These are phyloP conservation scores for Knufia petricola DNA, from an alignment of 2,329 filamentous ascomycete species.

Conservation along the genomic window DNA sequence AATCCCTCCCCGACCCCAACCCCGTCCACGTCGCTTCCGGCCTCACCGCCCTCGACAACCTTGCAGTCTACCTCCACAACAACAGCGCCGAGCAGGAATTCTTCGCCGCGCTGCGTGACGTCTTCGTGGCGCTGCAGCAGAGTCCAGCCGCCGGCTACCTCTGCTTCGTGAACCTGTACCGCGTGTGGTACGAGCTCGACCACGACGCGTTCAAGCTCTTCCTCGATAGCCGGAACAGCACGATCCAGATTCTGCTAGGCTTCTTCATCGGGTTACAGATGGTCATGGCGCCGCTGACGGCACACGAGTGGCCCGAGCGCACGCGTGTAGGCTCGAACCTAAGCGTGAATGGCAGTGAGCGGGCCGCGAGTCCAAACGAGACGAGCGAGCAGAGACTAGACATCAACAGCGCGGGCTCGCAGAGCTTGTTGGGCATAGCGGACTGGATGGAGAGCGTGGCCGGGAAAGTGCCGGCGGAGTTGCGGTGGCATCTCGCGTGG, in stretches of 20 bases:
- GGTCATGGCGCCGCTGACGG: constrained; percentile 34
- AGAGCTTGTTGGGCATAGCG: constrained; percentile 23
- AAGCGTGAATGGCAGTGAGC: too few species aligned
- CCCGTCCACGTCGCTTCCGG: constrained; percentile 16
- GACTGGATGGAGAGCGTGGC: constrained; percentile 33
- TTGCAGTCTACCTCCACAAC: constrained; percentile 26
- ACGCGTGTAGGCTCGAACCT: not conserved
- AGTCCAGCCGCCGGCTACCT: constrained; percentile 28
- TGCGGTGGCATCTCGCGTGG: constrained; percentile 17
- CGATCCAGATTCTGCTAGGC: constrained; percentile 36
- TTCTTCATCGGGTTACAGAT: constrained; percentile 41
- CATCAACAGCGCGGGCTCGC: constrained; percentile 8
- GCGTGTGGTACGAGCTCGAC: constrained; percentile 31
- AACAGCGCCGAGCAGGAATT: constrained; percentile 26
- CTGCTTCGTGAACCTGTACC: constrained; percentile 33
- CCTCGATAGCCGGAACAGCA: constrained; percentile 33
- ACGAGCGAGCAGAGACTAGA: too few species aligned
- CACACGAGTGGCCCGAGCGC: constrained; percentile 24
- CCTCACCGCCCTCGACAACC: constrained; percentile 18
- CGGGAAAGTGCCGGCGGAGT: constrained; percentile 7
- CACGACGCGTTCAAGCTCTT: constrained; percentile 36
- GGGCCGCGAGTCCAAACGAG: too few species aligned
- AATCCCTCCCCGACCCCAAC: constrained; percentile 17
- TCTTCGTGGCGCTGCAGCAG: constrained; percentile 13
- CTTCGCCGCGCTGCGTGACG: constrained; percentile 17